These are phyloP conservation scores for Diaporthe amygdali DNA, from an alignment of 2,329 filamentous ascomycete species.

Conservation along the genomic window DNA sequence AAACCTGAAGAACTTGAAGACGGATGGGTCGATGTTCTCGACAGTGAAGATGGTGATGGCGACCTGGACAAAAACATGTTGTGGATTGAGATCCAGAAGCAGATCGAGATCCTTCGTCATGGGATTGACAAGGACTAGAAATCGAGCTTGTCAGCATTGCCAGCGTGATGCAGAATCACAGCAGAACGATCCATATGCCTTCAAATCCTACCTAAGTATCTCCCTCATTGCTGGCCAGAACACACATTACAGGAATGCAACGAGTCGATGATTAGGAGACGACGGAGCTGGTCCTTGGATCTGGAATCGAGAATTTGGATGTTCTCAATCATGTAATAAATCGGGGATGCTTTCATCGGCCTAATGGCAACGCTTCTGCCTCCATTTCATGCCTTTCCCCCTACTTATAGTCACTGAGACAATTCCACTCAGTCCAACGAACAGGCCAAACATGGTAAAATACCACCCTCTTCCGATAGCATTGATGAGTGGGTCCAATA, in stretches of 20 bases:
- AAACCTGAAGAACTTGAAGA: conserved; percentile 35
- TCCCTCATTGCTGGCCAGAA: not conserved
- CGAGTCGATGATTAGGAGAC: not conserved
- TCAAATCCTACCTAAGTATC: not conserved
- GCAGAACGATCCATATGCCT: not conserved
- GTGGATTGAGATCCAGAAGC: conserved; percentile 68
- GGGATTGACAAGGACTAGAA: conserved; percentile 53
- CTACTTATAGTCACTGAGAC: not conserved
- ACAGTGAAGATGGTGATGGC: conserved; percentile 37
- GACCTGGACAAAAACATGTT: conserved; percentile 57
- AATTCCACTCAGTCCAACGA: not conserved
- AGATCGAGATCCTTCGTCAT: conserved; percentile 64
- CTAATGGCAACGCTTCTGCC: not conserved
- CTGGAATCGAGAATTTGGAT: not conserved
- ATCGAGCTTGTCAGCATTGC: not conserved
- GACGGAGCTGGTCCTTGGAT: not conserved
- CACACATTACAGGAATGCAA: not conserved
- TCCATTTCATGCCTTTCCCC: not conserved
- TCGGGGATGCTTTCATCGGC: not conserved
- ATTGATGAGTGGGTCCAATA: not conserved
- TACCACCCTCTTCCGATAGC: not conserved
- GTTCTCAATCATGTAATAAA: not conserved
- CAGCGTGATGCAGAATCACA: not conserved
- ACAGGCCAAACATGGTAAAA: not conserved
- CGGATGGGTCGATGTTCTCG: conserved; percentile 42